Evolutionary conservation across 306 rosid species (phyloP), one percentile per base, ranked within the genome.

Genomic region (Fagus sylvatica): DNA sequence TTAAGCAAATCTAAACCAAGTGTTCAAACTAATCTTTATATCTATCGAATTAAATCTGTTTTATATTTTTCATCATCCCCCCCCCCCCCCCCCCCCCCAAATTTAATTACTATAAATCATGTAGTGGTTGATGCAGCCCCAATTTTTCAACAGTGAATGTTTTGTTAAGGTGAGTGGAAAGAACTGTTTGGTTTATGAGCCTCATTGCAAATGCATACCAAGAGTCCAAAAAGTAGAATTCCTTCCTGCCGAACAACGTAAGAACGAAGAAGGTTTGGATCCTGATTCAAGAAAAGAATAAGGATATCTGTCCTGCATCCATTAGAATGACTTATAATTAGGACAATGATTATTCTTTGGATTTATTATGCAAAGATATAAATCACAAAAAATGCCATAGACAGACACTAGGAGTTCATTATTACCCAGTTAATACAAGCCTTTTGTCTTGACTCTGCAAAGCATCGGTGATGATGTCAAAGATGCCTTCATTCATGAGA

Each of bases 251-350:
- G 88, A 87, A 92, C 97, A 88, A 94, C 94, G 83, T 90, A 89
- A 8, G 97, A 90, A 56, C 97, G 92, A 80, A 94, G 85, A 85
- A 94, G 97, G 83, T 83, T 89, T 73, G 98, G 98, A 89, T 94
- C 98, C 83, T 94, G 98, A 86, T 89, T 92, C 91, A 90, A 83
- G 89, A 94, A 94, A 86, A 94, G 97, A 87, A 89, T 88, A 77
- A 94, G 97, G 90, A 94, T 87, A 83, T 94, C 98, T 90, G 98
- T 92, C 87, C 98, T 94, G 98, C 97, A 94, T 84, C 91, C 91
- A 88, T 87, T 79, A 85, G 79, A 90, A 84, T 82, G 78, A 81
- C 62, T 62, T 81, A 41, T 66, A 76, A 75, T 89, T 66, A 85
- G 93, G 73, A 83, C 70, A 28, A 39, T 66, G 30, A 66, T 39